A percentile compares a stretch with the other conserved stretches of the same genome.
Evolutionary conservation across 306 rosid species (phyloP).

Genomic region (Casuarina cunninghamiana): DNA sequence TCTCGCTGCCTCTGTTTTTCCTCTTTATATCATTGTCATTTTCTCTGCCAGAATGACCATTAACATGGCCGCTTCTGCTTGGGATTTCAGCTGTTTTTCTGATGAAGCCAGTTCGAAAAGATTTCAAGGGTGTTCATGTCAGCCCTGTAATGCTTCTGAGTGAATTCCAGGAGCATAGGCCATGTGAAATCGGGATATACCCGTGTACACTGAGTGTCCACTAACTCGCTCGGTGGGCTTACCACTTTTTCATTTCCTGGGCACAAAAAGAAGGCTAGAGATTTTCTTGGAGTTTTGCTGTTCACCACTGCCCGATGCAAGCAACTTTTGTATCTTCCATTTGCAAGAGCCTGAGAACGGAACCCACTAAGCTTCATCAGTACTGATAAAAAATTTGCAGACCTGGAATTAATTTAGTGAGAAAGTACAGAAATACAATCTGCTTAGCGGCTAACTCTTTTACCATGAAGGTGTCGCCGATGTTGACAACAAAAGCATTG

Average conservation of each 20-base stretch:
- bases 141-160: conserved; percentile 87
- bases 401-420: background rate
- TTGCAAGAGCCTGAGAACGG: conserved; percentile 69
- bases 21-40: conserved; percentile 26
- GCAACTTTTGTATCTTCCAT: conserved; percentile 93
- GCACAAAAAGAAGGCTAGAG: conserved; percentile 90
- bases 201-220: conserved; percentile 56
- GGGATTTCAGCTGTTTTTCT: conserved; percentile 35
- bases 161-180: conserved; percentile 81
- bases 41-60: conserved; percentile 24
- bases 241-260: conserved; percentile 83
- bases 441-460: background rate
- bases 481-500: conserved; percentile 87
- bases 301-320: conserved; percentile 98
- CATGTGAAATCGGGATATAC: conserved; percentile 94
- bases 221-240: conserved; percentile 70
- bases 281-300: conserved; percentile 67
- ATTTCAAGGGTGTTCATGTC: conserved; percentile 81
- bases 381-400: background rate
- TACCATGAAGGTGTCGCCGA: conserved; percentile 99
- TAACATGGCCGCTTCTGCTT: conserved; percentile 24
- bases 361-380: background rate
- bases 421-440: background rate
- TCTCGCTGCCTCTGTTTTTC: conserved; percentile 14
- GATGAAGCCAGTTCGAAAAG: conserved; percentile 71